phyloP scores from a whole-genome alignment of 2,329 filamentous ascomycete species.

The Penicillium italicum region DNA sequence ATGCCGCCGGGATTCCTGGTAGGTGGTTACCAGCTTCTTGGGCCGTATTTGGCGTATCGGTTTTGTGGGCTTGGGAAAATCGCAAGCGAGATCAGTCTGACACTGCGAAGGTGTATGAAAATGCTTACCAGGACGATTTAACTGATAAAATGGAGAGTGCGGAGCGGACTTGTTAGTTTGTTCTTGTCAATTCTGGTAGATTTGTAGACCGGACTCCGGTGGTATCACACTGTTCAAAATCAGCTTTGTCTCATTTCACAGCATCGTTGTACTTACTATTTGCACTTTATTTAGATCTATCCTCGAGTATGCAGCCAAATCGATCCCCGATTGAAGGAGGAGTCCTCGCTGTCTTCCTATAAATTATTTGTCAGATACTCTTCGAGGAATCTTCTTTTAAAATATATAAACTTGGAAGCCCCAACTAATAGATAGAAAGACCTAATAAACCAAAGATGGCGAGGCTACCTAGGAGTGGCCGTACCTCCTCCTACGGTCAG shows the following conservation, averaged over 20 bases:
- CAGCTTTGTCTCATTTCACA: neutral
- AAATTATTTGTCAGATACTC: neutral
- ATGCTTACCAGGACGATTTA: slow-evolving; percentile 53
- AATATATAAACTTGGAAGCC: neutral
- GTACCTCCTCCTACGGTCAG: neutral
- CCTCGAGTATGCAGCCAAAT: neutral
- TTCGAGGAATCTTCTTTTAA: neutral
- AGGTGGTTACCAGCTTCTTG: too few relatives aligned
- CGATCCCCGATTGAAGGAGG: neutral
- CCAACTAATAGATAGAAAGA: neutral
- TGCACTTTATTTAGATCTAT: neutral
- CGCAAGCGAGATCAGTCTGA: slow-evolving; percentile 39
- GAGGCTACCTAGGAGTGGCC: neutral
- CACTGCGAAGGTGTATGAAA: slow-evolving; percentile 49
- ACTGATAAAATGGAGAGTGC: slow-evolving; percentile 42
- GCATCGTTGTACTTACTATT: neutral
- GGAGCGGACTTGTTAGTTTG: neutral
- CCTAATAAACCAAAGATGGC: neutral
- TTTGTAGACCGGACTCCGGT: neutral
- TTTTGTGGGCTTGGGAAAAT: slow-evolving; percentile 46
- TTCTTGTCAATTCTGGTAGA: neutral
- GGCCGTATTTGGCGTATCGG: too few relatives aligned
- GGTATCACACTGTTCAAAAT: neutral
- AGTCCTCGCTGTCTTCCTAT: neutral
- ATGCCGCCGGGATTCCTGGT: too few relatives aligned